Evolutionary conservation across 306 rosid species (phyloP).

Genomic region (Pyrus communis): DNA sequence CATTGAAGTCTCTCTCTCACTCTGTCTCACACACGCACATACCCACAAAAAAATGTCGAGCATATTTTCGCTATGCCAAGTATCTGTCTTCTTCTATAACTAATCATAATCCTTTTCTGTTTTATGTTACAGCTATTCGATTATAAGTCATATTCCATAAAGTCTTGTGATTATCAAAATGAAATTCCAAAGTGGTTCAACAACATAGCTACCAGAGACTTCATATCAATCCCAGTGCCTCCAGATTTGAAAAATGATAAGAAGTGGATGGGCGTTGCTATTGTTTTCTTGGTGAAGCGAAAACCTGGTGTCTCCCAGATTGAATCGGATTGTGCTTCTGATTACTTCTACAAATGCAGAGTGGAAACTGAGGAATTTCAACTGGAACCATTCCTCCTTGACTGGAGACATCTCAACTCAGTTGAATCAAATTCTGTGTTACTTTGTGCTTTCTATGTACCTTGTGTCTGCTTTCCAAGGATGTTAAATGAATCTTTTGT

Average conservation of each 20-base stretch:
- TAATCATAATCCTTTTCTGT: not conserved
- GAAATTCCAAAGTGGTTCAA: not conserved
- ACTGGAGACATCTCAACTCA: not conserved
- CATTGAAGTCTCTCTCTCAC: not conserved
- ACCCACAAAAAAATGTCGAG: too few relatives aligned
- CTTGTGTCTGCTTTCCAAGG: not conserved
- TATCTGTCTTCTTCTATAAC: not conserved
- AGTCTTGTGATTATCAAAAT: not conserved
- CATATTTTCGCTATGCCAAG: too few relatives aligned
- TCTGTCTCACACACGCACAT: too few relatives aligned
- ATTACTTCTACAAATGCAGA: not conserved
- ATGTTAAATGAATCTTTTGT: not conserved
- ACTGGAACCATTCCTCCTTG: not conserved
- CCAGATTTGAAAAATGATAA: not conserved
- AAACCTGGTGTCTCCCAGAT: not conserved
- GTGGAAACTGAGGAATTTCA: not conserved
- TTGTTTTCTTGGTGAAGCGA: not conserved
- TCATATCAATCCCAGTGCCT: not conserved
- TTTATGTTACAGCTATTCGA: not conserved
- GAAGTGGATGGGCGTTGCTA: not conserved
- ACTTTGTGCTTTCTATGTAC: not conserved
- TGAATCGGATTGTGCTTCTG: not conserved
- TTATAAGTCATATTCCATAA: not conserved
- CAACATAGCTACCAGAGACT: not conserved
- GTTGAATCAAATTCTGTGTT: not conserved